Evolutionary conservation across 2,329 filamentous ascomycete species (phyloP), one percentile per base, ranked within the genome.

Genomic region (Podosphaera fusca): DNA sequence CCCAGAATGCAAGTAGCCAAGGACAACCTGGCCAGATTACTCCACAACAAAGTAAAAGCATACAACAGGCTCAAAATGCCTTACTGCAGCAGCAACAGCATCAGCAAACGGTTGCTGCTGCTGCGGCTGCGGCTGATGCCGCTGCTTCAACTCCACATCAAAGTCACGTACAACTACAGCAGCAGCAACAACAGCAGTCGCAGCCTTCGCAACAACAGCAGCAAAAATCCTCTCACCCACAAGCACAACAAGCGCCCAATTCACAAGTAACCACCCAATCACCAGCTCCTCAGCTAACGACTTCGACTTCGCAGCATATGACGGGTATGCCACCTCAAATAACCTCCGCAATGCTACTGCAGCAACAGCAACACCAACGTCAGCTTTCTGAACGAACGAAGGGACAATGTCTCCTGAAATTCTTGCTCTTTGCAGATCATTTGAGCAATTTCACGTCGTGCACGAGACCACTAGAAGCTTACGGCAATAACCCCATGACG

Each of bases 371-470:
- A 56, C 67, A 69, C 62, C 69, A 67, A 54, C 64, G 66, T 42
- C 60, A 60, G 42, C 65, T 65, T 51, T 63, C 63, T 58, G 60
- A 70, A 69, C 68, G 69, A 67, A 61, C 63, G 53, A 80, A 77
- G 64, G 73, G 76, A 2, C 73, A 77, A 58, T 81, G 76, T 60
- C 63, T 82, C 45, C 67, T 83, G 58, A 79, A 75, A 64, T 67
- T 84, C 49, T 74, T 79, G 69, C 76, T 78, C 60, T 83, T 83
- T 66, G 70, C 78, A 69, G 80, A 82, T 68, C 73, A 78, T 60
- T 67, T 84, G 8, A 80, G 77, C 61, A 74, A 72, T 36, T 82
- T 75, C 62, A 72, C 73, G 42, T 75, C 79, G 68, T 64, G 74
- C 68, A 61, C 63, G 30, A 64, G 62, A 58, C 60, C 61, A 38